Evolutionary conservation across 1,284 basidiomycete genomes (phyloP).

Genomic region (Cryptococcus sp.): DNA sequence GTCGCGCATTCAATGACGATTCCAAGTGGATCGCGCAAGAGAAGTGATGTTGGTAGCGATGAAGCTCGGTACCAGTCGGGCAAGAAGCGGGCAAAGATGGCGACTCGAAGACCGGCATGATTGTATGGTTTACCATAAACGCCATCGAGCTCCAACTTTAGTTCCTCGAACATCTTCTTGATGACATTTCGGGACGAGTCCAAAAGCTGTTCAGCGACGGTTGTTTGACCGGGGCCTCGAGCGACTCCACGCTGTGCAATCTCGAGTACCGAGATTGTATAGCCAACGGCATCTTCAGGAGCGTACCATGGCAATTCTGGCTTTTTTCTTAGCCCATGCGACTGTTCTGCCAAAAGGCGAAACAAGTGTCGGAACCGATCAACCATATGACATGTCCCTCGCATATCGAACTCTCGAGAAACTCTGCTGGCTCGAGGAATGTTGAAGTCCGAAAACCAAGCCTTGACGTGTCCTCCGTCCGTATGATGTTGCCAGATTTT

Average conservation of each 20-base stretch:
- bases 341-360: constrained; percentile 43
- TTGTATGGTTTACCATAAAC: constrained; percentile 51
- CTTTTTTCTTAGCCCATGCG: constrained; percentile 30
- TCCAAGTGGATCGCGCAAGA: constrained; percentile 80
- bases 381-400: constrained; percentile 36
- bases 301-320: constrained; percentile 67
- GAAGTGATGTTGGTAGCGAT: constrained; percentile 69
- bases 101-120: constrained; percentile 67
- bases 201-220: constrained; percentile 67
- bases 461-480: constrained; percentile 45
- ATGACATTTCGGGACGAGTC: constrained; percentile 74
- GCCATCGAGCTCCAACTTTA: constrained; percentile 50
- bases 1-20: constrained; percentile 83
- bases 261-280: constrained; percentile 79
- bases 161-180: constrained; percentile 64
- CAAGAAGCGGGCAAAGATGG: constrained; percentile 77
- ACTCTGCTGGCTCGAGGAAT: constrained; percentile 22
- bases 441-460: constrained; percentile 43
- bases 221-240: constrained; percentile 35
- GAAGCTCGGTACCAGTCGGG: constrained; percentile 81
- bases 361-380: constrained; percentile 38
- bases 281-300: constrained; percentile 84
- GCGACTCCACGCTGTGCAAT: constrained; percentile 66
- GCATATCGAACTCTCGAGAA: constrained; percentile 25
- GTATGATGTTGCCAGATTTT: constrained; percentile 47